Evolutionary conservation across 1,139 yeast species (phyloP), one percentile per base, ranked within the genome.

Genomic region (Saccharomyces hybrid): DNA sequence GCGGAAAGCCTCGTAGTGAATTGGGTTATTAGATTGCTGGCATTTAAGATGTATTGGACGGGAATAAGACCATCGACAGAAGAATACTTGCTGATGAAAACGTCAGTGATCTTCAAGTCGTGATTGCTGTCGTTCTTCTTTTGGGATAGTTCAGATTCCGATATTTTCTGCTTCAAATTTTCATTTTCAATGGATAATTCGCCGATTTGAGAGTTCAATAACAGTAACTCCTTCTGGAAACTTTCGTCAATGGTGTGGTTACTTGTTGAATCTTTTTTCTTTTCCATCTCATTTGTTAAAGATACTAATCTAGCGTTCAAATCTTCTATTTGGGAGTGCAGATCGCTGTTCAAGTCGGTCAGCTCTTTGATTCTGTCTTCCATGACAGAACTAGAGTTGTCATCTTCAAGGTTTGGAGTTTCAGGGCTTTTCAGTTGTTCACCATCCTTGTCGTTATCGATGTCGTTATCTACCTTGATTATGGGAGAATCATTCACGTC

Each of bases 241-340:
- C 44, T 42, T 21, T 38, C 52, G 42, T 52, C 50, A 51, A 52
- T 47, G 34, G 32, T 48, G 34, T 21, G 28, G 28, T 24, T 12
- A 21, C 9, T 44, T 38, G 12, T 52, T 19, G 16, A 42, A 21
- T 21, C 47, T 42, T 3, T 86, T 95, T 59, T 84, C 95, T 27
- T 48, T 48, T 27, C 34, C 46, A 7, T 48, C 46, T 48, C 34
- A 5, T 21, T 48, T 11, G 29, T 16, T 38, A 38, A 38, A 38
- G n/a, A 38, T 16, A 26, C 44, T 38, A 38, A 38, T 19, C 11
- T 38, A 3, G 44, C 24, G 19, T 38, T 38, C 44, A 38, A 19
- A 38, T 38, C 26, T 19, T 38, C 24, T 6, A 38, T 38, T 19
- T 38, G 24, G n/a, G 26, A 38, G 26, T 38, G 26, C n/a, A 38